These are phyloP conservation scores for Quercus aquifolioides DNA, from an alignment of 306 rosid species.

Conservation along the genomic window DNA sequence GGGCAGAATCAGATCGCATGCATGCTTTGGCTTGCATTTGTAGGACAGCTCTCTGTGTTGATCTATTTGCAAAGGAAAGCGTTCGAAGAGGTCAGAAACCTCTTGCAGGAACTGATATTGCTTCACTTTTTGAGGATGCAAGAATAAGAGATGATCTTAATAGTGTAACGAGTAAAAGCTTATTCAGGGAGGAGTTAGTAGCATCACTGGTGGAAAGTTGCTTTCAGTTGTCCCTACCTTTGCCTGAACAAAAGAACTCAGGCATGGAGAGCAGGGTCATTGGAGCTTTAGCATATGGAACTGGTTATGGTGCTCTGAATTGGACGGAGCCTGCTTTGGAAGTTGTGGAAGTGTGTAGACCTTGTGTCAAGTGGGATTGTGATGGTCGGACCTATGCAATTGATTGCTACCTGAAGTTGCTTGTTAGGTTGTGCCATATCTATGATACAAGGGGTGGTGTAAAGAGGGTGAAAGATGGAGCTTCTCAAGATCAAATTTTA, in stretches of 20 bases:
- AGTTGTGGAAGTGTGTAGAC: conserved; percentile 98
- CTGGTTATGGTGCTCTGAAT: conserved; percentile 97
- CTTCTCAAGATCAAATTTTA: conserved; percentile 97
- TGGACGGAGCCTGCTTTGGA: conserved; percentile 99
- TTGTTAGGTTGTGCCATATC: conserved; percentile 88
- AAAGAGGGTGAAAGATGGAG: conserved; percentile 93
- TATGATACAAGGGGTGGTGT: conserved; percentile 97
- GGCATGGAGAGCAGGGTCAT: conserved; percentile 99
- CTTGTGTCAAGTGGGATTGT: conserved; percentile 98
- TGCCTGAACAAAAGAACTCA: conserved; percentile 88
- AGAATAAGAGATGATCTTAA: conserved; percentile 89
- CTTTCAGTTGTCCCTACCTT: conserved; percentile 95
- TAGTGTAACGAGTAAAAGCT: conserved; percentile 73
- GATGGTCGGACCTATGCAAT: conserved; percentile 95
- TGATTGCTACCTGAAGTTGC: conserved; percentile 97
- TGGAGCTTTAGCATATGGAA: conserved; percentile 99
- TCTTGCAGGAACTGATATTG: conserved; percentile 96
- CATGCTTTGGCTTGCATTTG: conserved; percentile 96
- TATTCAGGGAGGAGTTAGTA: conserved; percentile 96
- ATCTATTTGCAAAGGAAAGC: conserved; percentile 97
- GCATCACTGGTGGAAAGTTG: conserved; percentile 98
- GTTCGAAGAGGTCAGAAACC: conserved; percentile 99
- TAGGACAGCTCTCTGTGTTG: conserved; percentile 97
- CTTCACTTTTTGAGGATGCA: conserved; percentile 94
- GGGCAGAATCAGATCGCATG: conserved; percentile 99